Percentiles rank a stretch among this genome's conserved stretches.
These are phyloP conservation scores for Hypomontagnella submonticulosa DNA, from an alignment of 495 filamentous ascomycete species.

Conservation along the genomic window DNA sequence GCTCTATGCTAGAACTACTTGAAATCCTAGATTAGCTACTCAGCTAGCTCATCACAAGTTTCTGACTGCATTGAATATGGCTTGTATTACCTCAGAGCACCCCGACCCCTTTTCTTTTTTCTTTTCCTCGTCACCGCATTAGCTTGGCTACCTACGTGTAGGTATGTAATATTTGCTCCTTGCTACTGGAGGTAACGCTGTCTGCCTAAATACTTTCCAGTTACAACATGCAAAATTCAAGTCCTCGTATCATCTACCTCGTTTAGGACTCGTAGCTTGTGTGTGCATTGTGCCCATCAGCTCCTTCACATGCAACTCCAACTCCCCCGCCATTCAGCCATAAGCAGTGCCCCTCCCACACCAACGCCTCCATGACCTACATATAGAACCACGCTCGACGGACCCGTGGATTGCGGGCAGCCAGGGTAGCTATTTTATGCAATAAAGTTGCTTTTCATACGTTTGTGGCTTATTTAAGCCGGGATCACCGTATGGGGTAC, in stretches of 20 bases:
- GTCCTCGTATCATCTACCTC: constrained; percentile 21
- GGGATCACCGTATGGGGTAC: constrained; percentile 21
- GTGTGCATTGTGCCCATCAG: constrained; percentile 10
- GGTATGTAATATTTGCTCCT: too few relatives aligned
- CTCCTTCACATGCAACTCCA: constrained; percentile 17
- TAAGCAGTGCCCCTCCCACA: constrained; percentile 5
- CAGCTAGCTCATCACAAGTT: too few relatives aligned
- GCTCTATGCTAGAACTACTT: constrained; percentile 1
- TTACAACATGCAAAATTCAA: neutral
- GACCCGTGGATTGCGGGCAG: constrained; percentile 14
- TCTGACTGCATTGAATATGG: too few relatives aligned
- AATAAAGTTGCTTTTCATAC: constrained; percentile 1
- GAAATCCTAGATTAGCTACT: too few relatives aligned
- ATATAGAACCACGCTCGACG: constrained; percentile 11
- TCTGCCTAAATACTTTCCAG: neutral
- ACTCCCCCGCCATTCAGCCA: constrained; percentile 23
- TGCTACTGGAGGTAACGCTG: too few relatives aligned
- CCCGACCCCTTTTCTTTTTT: too few relatives aligned
- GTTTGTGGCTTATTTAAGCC: constrained; percentile 1
- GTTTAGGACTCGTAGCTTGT: constrained; percentile 19
- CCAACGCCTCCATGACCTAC: neutral
- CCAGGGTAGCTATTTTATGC: neutral
- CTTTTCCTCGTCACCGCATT: too few relatives aligned
- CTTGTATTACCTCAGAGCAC: too few relatives aligned
- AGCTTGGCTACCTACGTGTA: too few relatives aligned